Evolutionary conservation across 345 rosid genomes (phyloP), one percentile per base, ranked within the genome.

Genomic region (Salix suchowensis): DNA sequence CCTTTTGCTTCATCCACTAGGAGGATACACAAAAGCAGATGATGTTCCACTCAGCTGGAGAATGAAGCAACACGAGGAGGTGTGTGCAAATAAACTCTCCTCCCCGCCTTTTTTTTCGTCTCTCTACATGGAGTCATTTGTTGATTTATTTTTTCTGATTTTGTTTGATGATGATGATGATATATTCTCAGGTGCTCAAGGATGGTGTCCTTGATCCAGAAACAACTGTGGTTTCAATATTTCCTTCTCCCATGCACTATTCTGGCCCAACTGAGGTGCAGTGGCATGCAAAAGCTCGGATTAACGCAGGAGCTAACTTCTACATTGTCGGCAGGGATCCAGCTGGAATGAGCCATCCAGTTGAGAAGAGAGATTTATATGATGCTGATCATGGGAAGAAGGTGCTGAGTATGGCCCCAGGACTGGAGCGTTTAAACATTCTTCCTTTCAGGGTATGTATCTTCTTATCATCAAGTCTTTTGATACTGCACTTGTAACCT

Each of bases 201-300:
- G 99, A 92, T 19, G 99, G 99, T 39, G 94, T 96, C 77, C 99
- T 96, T 81, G 99, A 96, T 89, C 99, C 99, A 44, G 97, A 93
- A 82, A 96, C 98, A 4, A 96, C 99, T 5, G 92, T 96, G 26
- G 97, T 96, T 74, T 96, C 99, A 19, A 93, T 96, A 75, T 96
- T 96, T 84, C 99, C 99, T 4, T 96, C 99, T 65, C 99, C 99
- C 14, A 96, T 96, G 99, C 99, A 90, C 81, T 96, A 96, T 76
- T 98, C 97, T 44, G 99, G 99, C 76, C 99, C 99, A 24, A 96
- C 99, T 0, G 99, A 96, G 89, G 99, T 96, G 79, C 99, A 96
- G 81, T 96, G 99, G 99, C 99, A 96, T 39, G 99, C 99, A 40
- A 96, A 96, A 83, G 97, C 97, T 74, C 88, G 99, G 76, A 93